Evolutionary conservation across 169 alveolate genomes (phyloP), one percentile per base, ranked within the genome.

Genomic region (Haemoproteus tartakovskyi): DNA sequence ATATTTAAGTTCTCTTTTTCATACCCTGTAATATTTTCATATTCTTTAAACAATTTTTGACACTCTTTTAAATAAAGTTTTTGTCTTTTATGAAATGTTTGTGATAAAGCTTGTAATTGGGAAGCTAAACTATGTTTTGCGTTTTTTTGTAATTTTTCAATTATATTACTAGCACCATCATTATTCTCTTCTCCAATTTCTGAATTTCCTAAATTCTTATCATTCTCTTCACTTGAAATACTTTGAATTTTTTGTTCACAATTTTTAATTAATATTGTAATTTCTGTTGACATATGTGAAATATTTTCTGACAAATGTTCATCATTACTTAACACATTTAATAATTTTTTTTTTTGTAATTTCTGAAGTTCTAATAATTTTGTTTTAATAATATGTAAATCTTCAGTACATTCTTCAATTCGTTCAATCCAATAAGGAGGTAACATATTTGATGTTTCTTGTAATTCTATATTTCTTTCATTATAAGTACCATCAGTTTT

Each of bases 361-460:
- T 79, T 85, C 54, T 85, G 87, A 16, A 85, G 48, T 27, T 67
- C 62, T 30, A 81, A 27, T 54, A 85, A 41, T 18, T 80, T 47
- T 46, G 56, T 64, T 64, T 61, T 85, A 33, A 79, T 61, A 26
- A 59, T 79, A 22, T 43, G 27, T 51, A 85, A 30, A 21, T 85
- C 90, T 38, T 85, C 90, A 26, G 81, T 79, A 50, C 88, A 85
- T 26, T 85, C 90, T 22, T 60, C 60, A 29, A 47, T 51, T 63
- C 36, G 45, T 47, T 85, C 90, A 14, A 79, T 80, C 90, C 90
- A 85, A 27, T 56, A 19, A 3, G 90, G 90, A 33, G 90, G 90
- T 14, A 85, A 43, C 54, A 60, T 9, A 40, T 24, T 51, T 26
- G 51, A 60, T n/a, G n/a, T n/a, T n/a, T 60, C 62, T 59, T 62